Evolutionary conservation across 73 alveolate species (phyloP), one percentile per base, ranked within the genome.

Genomic region (Paraurostyla sp.): DNA sequence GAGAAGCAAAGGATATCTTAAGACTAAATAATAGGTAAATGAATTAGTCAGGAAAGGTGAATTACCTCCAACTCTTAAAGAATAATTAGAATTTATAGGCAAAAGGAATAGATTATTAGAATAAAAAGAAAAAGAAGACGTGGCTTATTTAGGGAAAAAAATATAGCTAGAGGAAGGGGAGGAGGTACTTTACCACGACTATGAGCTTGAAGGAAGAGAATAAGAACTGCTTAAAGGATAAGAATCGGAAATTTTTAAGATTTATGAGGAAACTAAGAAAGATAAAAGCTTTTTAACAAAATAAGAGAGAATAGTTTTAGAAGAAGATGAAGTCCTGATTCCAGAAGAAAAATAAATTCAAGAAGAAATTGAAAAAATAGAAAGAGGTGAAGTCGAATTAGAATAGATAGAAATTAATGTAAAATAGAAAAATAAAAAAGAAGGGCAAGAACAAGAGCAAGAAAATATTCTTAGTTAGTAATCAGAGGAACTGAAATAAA

Each of bases 201-300:
- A 9, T 16, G 87, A 78, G 18, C 78, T 78, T n/a, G n/a, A n/a
- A n/a, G n/a, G 76, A 62, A 78, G 89, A 22, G 11, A 11, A 29
- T 51, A 27, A 78, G 89, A 7, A n/a, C 2, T 1, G 89, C 4
- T 1, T 58, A 54, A 4, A 15, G 6, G 46, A 35, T 23, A 63
- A 25, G 69, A 75, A 3, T 27, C 33, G 15, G 73, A 49, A 50
- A 20, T 6, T 23, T 9, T 56, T 56, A 15, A 13, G 57, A 46
- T n/a, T n/a, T n/a, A n/a, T n/a, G 57, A 69, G 65, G 7, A n/a
- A 41, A 43, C 7, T 32, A 9, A 35, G 38, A 48, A 27, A n/a
- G 75, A 22, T 16, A 15, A 56, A 32, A 13, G 15, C 23, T 23
- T n/a, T 62, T 27, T 6, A 9, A 7, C 11, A 23, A 11, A 13